Base-by-base conservation (phyloP, 2,329 filamentous ascomycete genomes). In the Clonostachys byssicola region DNA sequence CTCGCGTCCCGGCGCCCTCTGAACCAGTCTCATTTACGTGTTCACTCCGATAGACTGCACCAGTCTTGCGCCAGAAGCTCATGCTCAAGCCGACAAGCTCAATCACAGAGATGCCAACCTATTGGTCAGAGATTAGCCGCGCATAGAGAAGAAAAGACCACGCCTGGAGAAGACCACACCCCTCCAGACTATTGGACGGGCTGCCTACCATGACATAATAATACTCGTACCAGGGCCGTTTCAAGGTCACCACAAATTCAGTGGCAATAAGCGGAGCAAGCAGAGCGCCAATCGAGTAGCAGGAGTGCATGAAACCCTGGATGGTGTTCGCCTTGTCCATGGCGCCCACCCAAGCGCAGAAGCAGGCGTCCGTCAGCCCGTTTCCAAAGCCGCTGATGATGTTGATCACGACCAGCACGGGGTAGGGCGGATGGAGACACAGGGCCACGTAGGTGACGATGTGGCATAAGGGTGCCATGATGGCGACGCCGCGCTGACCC, bases 241-340 rank as follows among this genome's bases (percentile, higher is more conserved):
- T 55, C 0, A 72, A 78, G 45, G 76, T 78, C 0, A 82, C 81
- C 33, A 89, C 79, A 74, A 89, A 79, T 0, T 73, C 76, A 0
- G 86, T 88, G 1, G 84, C 84, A 47, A 87, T 76, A 3, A 88
- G 60, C 0, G 85, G 85, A 5, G 80, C 71, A 3, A 87, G 66
- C 0, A 85, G 73, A 0, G 83, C 85, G 0, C 86, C 86, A 0
- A 86, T 52, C 0, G 82, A 84, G 57, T 88, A 89, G 47, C 75
- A 81, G 0, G 76, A 76, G 56, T 88, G 85, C 35, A 88, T 60
- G 46, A 87, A 76, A 0, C 85, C 85, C 6, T 86, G 73, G 1
- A 89, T 67, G 39, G 85, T 75, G 53, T 89, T 88, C 1, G 81
- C 79, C 52, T 83, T 81, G 10, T 81, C 75, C 81, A 89, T 86